Evolutionary conservation across 225 moss, liverwort and hornwort genomes (phyloP).

Genomic region (Sphagnum tenellum): DNA sequence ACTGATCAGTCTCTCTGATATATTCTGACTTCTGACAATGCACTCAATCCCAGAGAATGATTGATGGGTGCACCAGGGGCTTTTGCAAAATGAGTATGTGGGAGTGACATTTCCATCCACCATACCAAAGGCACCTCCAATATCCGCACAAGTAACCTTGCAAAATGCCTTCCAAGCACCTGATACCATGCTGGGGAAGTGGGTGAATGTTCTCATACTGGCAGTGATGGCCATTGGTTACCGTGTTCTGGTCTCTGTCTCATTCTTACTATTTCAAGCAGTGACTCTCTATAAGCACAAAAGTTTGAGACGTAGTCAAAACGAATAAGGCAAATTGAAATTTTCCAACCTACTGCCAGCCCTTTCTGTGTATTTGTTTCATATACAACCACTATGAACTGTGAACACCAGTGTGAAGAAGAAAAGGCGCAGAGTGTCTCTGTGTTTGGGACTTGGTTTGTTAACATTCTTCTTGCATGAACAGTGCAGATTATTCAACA

Average conservation of each 20-base stretch:
- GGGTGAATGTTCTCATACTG: conserved; percentile 33
- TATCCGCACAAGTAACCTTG: conserved; percentile 17
- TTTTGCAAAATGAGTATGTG: conserved; percentile 35
- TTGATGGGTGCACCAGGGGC: conserved; percentile 13
- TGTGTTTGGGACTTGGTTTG: no score
- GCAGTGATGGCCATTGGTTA: conserved; percentile 36
- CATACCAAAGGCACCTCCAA: conserved; percentile 11
- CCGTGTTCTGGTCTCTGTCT: conserved; percentile 24
- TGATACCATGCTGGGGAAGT: conserved; percentile 27
- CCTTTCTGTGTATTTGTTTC: no score
- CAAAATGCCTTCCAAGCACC: conserved; percentile 17
- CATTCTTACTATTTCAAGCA: conserved; percentile 4
- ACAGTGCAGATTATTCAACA: no score
- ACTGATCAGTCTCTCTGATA: background rate
- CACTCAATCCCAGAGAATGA: no score
- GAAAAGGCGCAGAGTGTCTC: no score
- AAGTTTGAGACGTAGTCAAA: no score
- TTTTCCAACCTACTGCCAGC: no score
- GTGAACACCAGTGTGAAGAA: no score
- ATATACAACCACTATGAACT: no score
- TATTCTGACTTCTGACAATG: no score
- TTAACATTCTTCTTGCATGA: no score
- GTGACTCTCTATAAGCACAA: background rate
- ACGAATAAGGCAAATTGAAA: no score
- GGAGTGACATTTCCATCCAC: conserved; percentile 9